Conservation (phyloP, 176 grass and related monocot genomes). For the Tillandsia leiboldiana region DNA sequence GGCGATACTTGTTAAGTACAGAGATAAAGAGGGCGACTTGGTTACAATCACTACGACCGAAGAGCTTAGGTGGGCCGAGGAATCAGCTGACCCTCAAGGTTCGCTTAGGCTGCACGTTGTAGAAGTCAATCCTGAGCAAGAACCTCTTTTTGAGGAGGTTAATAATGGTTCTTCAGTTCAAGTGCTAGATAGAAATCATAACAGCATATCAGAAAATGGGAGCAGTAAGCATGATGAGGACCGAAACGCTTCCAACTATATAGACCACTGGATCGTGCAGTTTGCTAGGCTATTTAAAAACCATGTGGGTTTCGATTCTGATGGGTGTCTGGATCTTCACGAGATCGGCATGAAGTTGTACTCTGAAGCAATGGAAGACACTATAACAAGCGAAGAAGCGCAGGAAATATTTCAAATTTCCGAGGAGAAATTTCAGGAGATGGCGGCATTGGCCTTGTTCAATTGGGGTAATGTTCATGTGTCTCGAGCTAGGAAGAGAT, state of each 20-base stretch:
- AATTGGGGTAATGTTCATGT: constrained; percentile 90
- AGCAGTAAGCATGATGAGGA: constrained; percentile 26
- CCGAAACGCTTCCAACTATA: constrained; percentile 9
- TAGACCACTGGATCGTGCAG: constrained; percentile 74
- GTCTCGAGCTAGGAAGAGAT: constrained; percentile 63
- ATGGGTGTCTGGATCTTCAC: constrained; percentile 62
- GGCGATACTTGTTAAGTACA: constrained; percentile 71
- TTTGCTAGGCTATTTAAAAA: constrained; percentile 77
- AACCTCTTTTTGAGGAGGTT: constrained; percentile 32
- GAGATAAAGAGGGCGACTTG: constrained; percentile 85
- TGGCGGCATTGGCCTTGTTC: constrained; percentile 65
- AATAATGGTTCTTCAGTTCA: constrained; percentile 27
- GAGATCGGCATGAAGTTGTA: constrained; percentile 63
- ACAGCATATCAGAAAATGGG: constrained; percentile 25
- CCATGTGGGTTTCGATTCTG: constrained; percentile 53
- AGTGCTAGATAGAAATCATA: constrained; percentile 26
- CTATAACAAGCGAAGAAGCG: constrained; percentile 75
- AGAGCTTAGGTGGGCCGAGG: constrained; percentile 71
- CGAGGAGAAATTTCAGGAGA: constrained; percentile 79
- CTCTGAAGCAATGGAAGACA: constrained; percentile 83
- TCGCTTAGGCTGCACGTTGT: constrained; percentile 59
- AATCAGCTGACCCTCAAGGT: constrained; percentile 38
- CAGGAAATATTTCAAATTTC: constrained; percentile 65
- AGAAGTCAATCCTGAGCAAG: constrained; percentile 61
- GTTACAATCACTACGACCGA: constrained; percentile 75